phyloP scores from a whole-genome alignment of 148 eudicot species.

The Drosera capensis region DNA sequence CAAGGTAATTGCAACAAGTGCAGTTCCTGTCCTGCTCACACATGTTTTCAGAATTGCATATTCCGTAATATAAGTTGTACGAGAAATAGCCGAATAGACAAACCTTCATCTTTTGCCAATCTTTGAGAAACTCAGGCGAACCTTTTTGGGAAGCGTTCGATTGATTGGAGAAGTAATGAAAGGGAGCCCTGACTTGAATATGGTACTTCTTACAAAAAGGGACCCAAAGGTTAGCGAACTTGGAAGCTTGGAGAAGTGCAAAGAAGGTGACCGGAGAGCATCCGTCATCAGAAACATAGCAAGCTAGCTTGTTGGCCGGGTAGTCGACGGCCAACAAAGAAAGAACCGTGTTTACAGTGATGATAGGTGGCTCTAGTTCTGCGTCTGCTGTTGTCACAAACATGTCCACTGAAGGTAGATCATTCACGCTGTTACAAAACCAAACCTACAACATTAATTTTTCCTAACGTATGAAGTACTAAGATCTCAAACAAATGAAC shows the following conservation, averaged over 20 bases:
- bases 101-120: slow-evolving; percentile 20
- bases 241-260: slow-evolving; percentile 15
- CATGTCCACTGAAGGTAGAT: slow-evolving; percentile 24
- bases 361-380: slow-evolving; percentile 18
- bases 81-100: neutral
- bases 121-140: slow-evolving; percentile 15
- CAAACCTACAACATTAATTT: neutral
- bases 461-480: neutral
- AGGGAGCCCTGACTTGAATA: slow-evolving; percentile 22
- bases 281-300: slow-evolving; percentile 30
- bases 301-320: slow-evolving; percentile 22
- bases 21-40: too few relatives aligned
- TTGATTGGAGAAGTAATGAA: slow-evolving; percentile 14
- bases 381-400: slow-evolving; percentile 36
- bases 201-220: slow-evolving; percentile 22
- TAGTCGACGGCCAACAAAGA: slow-evolving; percentile 27
- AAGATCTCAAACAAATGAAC: neutral
- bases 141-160: neutral
- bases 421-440: slow-evolving; percentile 2
- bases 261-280: slow-evolving; percentile 22
- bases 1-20: too few relatives aligned
- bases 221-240: slow-evolving; percentile 28
- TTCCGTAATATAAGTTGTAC: neutral
- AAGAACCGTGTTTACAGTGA: slow-evolving; percentile 23
- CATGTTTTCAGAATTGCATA: too few relatives aligned